Conservation (phyloP, 257 asterid genomes). For the Solanum medicagineum region DNA sequence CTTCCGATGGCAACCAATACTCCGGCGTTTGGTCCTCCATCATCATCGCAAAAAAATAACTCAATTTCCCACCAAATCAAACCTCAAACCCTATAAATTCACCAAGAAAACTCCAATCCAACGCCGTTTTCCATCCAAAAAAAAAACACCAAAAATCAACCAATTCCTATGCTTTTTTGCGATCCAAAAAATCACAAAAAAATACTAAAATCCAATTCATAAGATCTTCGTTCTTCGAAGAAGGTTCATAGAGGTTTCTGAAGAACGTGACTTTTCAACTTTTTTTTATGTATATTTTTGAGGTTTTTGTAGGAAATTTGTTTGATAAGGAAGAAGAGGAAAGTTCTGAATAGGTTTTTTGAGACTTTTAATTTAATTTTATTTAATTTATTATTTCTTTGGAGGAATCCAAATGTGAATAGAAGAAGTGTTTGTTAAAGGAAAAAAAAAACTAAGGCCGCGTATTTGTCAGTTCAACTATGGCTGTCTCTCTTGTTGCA, state of each 20-base stretch:
- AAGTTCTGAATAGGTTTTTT: neutral
- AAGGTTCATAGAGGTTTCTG: conserved; percentile 10
- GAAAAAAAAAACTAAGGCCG: neutral
- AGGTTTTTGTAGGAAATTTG: neutral
- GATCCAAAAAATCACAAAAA: neutral
- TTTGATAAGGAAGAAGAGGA: neutral
- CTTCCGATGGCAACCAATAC: conserved; percentile 9
- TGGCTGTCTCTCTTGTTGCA: neutral
- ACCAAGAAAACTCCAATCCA: neutral
- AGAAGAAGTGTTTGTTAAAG: neutral
- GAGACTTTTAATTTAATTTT: neutral
- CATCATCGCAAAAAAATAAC: conserved; percentile 30
- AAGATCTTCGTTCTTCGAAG: neutral
- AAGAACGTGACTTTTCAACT: neutral
- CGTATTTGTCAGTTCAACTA: neutral
- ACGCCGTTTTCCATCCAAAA: neutral
- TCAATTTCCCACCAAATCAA: neutral
- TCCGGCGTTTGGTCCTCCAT: conserved; percentile 26
- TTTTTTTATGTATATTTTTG: neutral
- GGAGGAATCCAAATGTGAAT: neutral
- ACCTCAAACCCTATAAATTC: neutral
- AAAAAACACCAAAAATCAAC: neutral
- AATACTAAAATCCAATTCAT: neutral
- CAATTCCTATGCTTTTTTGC: neutral
- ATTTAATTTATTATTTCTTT: neutral